phyloP scores from a whole-genome alignment of 192 early-diverging fungal genomes.

The Lunasporangiospora selenospora region DNA sequence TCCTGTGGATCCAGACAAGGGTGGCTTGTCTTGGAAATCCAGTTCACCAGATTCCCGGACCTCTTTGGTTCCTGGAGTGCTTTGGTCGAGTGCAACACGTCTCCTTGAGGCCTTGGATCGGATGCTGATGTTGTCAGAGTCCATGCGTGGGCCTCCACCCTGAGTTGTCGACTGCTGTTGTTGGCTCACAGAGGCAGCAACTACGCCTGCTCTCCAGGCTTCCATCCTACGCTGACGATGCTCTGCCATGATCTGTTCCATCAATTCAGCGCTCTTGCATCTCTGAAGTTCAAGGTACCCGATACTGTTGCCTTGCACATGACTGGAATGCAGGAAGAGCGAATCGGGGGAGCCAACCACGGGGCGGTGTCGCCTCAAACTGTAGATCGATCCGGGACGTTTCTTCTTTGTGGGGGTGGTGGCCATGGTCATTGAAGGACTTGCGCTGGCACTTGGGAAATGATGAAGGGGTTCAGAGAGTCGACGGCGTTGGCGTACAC shows the following conservation, averaged over 20 bases:
- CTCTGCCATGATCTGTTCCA: slow-evolving; percentile 34
- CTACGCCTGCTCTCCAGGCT: slow-evolving; percentile 49
- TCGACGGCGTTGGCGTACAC: slow-evolving; percentile 19
- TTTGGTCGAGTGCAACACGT: too few relatives aligned
- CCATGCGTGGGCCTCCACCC: slow-evolving; percentile 21
- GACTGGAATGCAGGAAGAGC: slow-evolving; percentile 12
- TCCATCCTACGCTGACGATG: slow-evolving; percentile 51
- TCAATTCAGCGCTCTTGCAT: slow-evolving; percentile 36
- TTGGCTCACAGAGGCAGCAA: slow-evolving; percentile 37
- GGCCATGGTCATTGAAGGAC: too few relatives aligned
- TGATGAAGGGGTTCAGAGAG: slow-evolving; percentile 36
- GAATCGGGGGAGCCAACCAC: slow-evolving; percentile 13
- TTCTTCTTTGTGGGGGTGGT: slow-evolving; percentile 16
- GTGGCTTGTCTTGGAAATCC: too few relatives aligned
- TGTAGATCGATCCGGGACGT: slow-evolving; percentile 37
- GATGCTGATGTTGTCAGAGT: slow-evolving; percentile 28
- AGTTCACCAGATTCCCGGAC: too few relatives aligned
- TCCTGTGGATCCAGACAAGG: too few relatives aligned
- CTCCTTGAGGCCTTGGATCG: slow-evolving; percentile 27
- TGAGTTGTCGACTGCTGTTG: slow-evolving; percentile 34
- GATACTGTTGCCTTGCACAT: slow-evolving; percentile 12
- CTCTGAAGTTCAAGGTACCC: slow-evolving; percentile 21
- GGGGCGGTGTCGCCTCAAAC: slow-evolving; percentile 10
- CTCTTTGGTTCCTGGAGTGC: too few relatives aligned
- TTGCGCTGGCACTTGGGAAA: slow-evolving; percentile 1